Percentiles rank a stretch among this genome's conserved stretches.
Conservation (phyloP, 1,284 basidiomycete species). For the Hymenochaete sp. region DNA sequence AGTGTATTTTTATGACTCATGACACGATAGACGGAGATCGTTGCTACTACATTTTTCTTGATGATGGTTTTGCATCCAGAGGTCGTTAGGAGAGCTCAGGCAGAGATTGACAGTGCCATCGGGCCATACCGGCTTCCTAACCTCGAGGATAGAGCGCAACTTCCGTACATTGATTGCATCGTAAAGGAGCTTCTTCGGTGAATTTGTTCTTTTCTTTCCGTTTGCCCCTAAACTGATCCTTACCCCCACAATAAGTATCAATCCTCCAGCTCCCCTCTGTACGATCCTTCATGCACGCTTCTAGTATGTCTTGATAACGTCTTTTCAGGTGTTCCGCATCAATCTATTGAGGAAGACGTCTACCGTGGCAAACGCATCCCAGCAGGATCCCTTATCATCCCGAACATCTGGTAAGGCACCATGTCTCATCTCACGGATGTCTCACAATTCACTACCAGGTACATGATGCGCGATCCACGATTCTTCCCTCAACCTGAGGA, state of each 20-base stretch:
- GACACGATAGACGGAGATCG: conserved; percentile 8
- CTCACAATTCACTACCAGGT: not conserved
- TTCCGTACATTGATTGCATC: conserved; percentile 21
- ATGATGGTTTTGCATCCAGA: conserved; percentile 12
- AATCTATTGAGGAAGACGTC: conserved; percentile 5
- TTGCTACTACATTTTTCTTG: conserved; percentile 13
- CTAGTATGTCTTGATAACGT: not conserved
- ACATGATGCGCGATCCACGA: conserved; percentile 7
- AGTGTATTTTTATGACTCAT: not conserved
- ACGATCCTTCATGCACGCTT: not conserved
- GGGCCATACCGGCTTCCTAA: conserved; percentile 10
- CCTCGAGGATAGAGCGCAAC: conserved; percentile 13
- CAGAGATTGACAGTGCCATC: conserved; percentile 32
- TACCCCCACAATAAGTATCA: too few relatives aligned
- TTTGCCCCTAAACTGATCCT: too few relatives aligned
- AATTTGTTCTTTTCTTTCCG: too few relatives aligned
- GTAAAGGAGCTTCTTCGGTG: conserved; percentile 19
- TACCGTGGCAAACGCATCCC: conserved; percentile 14
- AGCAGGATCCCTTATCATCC: conserved; percentile 12
- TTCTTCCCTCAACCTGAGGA: conserved; percentile 6
- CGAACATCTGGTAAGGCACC: conserved; percentile 17
- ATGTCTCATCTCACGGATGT: too few relatives aligned
- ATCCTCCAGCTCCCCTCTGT: too few relatives aligned
- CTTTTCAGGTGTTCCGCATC: conserved; percentile 16
- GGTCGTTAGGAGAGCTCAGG: conserved; percentile 28